Evolutionary conservation across 108 stramenopile genomes (phyloP), one percentile per base, ranked within the genome.

Genomic region (Cyclotella sp.): DNA sequence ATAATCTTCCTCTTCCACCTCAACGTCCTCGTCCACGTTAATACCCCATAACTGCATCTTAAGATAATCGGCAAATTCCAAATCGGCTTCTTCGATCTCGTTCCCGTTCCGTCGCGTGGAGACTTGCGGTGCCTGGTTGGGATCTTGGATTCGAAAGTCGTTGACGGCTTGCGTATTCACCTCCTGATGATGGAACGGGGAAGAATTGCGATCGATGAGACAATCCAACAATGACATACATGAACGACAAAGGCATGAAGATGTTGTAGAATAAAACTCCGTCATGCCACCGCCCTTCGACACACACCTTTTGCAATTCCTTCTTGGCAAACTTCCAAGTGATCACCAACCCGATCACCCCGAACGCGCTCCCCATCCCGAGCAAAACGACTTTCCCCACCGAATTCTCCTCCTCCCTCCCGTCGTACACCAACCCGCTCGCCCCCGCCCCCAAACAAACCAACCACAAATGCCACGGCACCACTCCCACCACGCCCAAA

Each of bases 301-400:
- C n/a, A 68, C 78, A 18, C 24, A 68, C 78, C 72, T 74, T 81
- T 62, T 74, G 68, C 79, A 81, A 64, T 41, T 81, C 79, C 62
- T 81, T 81, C 79, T 64, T 81, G 4, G 79, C 79, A 70, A 81
- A 81, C 45, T 46, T 81, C 79, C 79, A 73, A 27, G 79, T 81
- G 61, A 81, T 81, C 58, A 73, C 73, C 63, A 81, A 55, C 13
- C 68, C 79, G 53, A 81, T 69, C 28, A 81, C 57, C 28, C 79
- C 79, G 63, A 28, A 73, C 21, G 68, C 72, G 7, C 55, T 52
- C 15, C 79, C 79, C 59, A 54, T 74, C 7, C 63, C 61, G 30
- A 63, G 69, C 30, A 81, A 72, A 24, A 81, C n/a, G 0, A 73
- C 42, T 18, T 47, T 64, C 41, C 62, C 27, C 68, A 70, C 14